Conservation (phyloP, 202 grass and related monocot species). For the Carex sylvatica region DNA sequence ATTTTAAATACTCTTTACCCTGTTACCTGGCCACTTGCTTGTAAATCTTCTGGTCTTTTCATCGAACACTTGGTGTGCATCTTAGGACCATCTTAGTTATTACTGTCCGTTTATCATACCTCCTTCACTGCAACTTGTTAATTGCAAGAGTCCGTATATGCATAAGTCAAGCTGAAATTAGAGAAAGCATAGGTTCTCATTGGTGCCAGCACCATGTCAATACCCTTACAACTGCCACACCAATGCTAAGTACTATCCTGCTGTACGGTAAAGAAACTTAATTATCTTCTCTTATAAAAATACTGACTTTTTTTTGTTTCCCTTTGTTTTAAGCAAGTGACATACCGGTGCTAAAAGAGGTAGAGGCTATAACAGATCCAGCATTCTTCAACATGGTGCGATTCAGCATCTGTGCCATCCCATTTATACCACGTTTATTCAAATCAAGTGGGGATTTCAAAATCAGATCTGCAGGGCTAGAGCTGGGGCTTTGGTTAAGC, state of each 20-base stretch:
- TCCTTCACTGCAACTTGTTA: not conserved
- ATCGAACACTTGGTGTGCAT: slow-evolving; percentile 1
- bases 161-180: not conserved
- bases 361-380: slow-evolving; percentile 77
- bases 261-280: not conserved
- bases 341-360: slow-evolving; percentile 96
- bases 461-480: slow-evolving; percentile 55
- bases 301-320: slow-evolving; percentile 11
- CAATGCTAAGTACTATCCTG: not conserved
- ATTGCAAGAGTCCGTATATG: not conserved
- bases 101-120: not conserved
- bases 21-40: not conserved
- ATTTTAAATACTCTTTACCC: not conserved
- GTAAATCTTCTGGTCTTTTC: not conserved
- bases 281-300: not conserved
- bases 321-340: slow-evolving; percentile 59
- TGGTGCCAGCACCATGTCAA: not conserved
- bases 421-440: slow-evolving; percentile 58
- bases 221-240: not conserved
- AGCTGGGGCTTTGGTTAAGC: slow-evolving; percentile 83
- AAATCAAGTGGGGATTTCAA: slow-evolving; percentile 36
- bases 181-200: slow-evolving; percentile 11
- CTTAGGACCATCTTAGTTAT: not conserved
- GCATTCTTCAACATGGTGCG: slow-evolving; percentile 89
- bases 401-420: slow-evolving; percentile 62